These are phyloP conservation scores for Wickerhamiella occidentalis DNA, from an alignment of 805 yeast species.

Conservation along the genomic window DNA sequence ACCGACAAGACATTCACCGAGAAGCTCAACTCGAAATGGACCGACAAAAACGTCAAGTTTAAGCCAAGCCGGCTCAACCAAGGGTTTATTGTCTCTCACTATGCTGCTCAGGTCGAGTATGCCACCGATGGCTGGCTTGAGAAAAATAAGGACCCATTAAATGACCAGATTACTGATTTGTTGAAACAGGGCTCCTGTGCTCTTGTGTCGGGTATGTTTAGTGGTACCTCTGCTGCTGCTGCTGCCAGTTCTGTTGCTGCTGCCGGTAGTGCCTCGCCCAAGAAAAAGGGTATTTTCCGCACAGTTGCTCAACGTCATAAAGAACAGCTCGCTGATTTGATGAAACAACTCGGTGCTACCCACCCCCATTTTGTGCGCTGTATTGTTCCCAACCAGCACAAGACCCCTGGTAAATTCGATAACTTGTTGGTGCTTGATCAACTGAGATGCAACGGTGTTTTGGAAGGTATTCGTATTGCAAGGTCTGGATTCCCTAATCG, in stretches of 20 bases:
- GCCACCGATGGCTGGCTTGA: constrained; percentile 85
- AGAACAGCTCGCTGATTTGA: constrained; percentile 61
- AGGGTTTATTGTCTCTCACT: constrained; percentile 79
- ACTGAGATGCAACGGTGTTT: constrained; percentile 89
- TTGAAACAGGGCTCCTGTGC: constrained; percentile 44
- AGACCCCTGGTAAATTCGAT: constrained; percentile 59
- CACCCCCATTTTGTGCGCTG: constrained; percentile 97
- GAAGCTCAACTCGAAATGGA: constrained; percentile 60
- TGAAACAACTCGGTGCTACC: constrained; percentile 63
- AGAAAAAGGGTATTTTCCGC: constrained; percentile 37
- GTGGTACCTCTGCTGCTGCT: constrained; percentile 15
- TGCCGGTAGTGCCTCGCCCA: constrained; percentile 17
- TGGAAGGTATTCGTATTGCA: constrained; percentile 95
- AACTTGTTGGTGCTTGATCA: constrained; percentile 73
- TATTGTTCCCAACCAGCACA: constrained; percentile 75
- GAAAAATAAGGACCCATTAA: constrained; percentile 87
- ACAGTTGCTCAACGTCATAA: constrained; percentile 85
- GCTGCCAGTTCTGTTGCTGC: constrained; percentile 15
- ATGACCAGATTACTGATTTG: constrained; percentile 55
- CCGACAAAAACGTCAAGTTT: constrained; percentile 42
- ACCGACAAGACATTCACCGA: constrained; percentile 73
- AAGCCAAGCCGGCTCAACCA: constrained; percentile 58
- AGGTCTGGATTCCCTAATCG: constrained; percentile 96
- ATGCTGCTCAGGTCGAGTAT: constrained; percentile 95
- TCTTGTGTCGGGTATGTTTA: constrained; percentile 47